Conservation (phyloP, 495 filamentous ascomycete genomes). For the Sabuloglossum arenarium region DNA sequence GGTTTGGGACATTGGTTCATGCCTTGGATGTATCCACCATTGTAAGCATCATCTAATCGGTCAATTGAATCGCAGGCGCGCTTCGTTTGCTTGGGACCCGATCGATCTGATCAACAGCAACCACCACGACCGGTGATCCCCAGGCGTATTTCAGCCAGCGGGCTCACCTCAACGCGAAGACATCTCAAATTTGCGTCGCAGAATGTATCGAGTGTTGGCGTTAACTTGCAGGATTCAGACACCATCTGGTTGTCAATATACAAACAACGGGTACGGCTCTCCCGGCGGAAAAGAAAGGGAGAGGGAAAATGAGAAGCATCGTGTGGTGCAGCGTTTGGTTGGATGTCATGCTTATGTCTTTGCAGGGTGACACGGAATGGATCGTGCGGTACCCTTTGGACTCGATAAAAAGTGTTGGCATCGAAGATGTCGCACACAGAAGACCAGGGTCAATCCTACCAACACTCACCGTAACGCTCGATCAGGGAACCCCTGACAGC, state of each 20-base stretch:
- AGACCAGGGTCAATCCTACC: background rate
- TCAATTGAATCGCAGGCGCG: background rate
- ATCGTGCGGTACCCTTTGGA: slow-evolving; percentile 1
- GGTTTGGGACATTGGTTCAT: background rate
- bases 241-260: slow-evolving; percentile 4
- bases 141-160: background rate
- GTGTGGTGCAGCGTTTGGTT: background rate
- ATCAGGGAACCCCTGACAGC: background rate
- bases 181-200: slow-evolving; percentile 1
- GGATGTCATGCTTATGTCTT: background rate
- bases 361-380: slow-evolving; percentile 3
- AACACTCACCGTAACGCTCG: slow-evolving; percentile 4
- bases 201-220: background rate
- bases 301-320: background rate
- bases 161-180: background rate
- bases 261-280: slow-evolving; percentile 5
- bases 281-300: background rate
- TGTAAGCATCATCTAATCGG: background rate
- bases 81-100: slow-evolving; percentile 1
- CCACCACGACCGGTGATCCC: background rate
- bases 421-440: background rate
- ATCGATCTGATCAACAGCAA: background rate
- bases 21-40: background rate
- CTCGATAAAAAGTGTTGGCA: background rate
- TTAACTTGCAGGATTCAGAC: background rate